Evolutionary conservation across 306 rosid genomes (phyloP).

Genomic region (Corylus heterophylla): DNA sequence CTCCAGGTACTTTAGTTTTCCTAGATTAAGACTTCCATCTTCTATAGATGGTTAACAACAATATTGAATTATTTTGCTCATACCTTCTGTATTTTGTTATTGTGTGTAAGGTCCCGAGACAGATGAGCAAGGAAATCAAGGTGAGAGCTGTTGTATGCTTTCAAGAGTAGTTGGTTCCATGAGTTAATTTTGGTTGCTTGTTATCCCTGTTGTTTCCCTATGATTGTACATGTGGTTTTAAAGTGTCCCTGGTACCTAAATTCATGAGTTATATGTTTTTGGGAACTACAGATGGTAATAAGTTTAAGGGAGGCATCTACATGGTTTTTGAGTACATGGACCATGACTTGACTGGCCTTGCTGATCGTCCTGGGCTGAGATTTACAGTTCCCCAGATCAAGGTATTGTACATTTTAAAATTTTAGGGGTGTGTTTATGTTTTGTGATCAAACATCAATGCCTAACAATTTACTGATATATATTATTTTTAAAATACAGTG

Average conservation of each 20-base stretch:
- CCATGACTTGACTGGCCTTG: conserved; percentile 77
- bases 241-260: not conserved
- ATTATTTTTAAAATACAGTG: conserved; percentile 30
- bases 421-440: not conserved
- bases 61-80: not conserved
- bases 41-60: not conserved
- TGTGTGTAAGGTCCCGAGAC: conserved; percentile 50
- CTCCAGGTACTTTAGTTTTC: conserved; percentile 41
- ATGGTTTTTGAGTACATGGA: conserved; percentile 87
- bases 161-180: conserved; percentile 11
- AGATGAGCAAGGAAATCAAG: conserved; percentile 62
- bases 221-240: not conserved
- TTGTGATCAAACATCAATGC: not conserved
- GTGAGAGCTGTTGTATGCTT: conserved; percentile 26
- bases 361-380: conserved; percentile 69
- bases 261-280: conserved; percentile 12
- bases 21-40: not conserved
- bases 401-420: conserved; percentile 30
- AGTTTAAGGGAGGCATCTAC: conserved; percentile 65
- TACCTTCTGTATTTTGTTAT: conserved; percentile 5
- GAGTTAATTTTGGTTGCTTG: not conserved
- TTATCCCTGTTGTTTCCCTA: not conserved
- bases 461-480: not conserved
- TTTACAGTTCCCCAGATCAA: conserved; percentile 74
- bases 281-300: conserved; percentile 51